These are phyloP conservation scores for Trifolium repens DNA, from an alignment of 306 rosid genomes.

Conservation along the genomic window DNA sequence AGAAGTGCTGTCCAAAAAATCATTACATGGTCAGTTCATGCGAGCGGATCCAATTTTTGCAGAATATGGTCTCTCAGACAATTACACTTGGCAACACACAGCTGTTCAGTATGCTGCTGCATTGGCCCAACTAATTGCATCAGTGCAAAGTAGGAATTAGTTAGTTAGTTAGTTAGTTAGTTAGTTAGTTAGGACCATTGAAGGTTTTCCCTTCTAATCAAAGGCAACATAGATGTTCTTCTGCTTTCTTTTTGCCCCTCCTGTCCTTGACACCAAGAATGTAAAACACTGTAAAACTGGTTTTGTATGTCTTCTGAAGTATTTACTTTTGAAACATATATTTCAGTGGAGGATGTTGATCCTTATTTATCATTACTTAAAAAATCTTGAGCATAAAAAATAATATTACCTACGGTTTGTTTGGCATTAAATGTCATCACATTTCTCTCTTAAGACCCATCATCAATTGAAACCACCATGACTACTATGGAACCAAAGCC, in stretches of 20 bases:
- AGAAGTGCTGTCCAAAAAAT: conserved; percentile 72
- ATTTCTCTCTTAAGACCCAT: too few relatives aligned
- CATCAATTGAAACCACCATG: too few relatives aligned
- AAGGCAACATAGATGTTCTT: not conserved
- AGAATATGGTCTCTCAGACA: conserved; percentile 77
- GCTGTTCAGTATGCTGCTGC: conserved; percentile 86
- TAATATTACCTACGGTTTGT: too few relatives aligned
- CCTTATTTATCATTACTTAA: too few relatives aligned
- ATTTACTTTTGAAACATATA: not conserved
- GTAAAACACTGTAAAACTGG: not conserved
- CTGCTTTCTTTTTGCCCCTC: not conserved
- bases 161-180: too few relatives aligned
- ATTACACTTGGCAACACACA: conserved; percentile 75
- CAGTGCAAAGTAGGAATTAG: conserved; percentile 62
- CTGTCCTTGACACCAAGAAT: not conserved
- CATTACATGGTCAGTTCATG: conserved; percentile 89
- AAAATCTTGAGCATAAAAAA: too few relatives aligned
- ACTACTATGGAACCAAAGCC: too few relatives aligned
- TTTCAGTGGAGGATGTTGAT: not conserved
- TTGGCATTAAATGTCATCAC: too few relatives aligned
- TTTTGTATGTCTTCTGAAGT: not conserved
- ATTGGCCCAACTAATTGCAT: conserved; percentile 75
- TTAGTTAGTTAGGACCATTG: conserved; percentile 45
- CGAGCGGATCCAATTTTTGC: conserved; percentile 72
- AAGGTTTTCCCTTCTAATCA: conserved; percentile 5